Evolutionary conservation across 2,329 filamentous ascomycete species (phyloP).

Genomic region (Epichloe sibirici): DNA sequence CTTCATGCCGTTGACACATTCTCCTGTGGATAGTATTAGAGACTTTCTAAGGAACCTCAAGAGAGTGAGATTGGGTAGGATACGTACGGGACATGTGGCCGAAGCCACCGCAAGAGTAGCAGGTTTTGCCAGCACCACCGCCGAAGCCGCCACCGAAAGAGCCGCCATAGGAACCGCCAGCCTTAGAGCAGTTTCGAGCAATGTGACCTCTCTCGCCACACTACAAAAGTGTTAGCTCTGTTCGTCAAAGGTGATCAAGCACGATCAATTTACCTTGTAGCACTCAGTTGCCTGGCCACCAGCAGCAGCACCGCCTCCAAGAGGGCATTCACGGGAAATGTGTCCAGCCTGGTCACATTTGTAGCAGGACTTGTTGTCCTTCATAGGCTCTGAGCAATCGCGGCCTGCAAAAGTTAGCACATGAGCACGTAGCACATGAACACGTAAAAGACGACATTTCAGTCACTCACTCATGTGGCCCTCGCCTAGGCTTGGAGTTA

Average conservation of each 20-base stretch:
- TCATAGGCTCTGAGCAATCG: conserved; percentile 80
- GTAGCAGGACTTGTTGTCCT: conserved; percentile 73
- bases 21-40: conserved; percentile 36
- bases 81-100: conserved; percentile 82
- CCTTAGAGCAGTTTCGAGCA: conserved; percentile 75
- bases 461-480: conserved; percentile 63
- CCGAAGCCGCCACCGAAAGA: conserved; percentile 26
- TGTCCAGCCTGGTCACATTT: conserved; percentile 75
- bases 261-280: conserved; percentile 55
- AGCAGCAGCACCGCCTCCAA: conserved; percentile 36
- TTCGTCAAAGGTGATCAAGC: too few species aligned
- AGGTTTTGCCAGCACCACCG: conserved; percentile 60
- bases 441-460: neutral
- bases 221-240: conserved; percentile 23
- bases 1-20: conserved; percentile 98
- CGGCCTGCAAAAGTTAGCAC: conserved; percentile 45
- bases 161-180: conserved; percentile 34
- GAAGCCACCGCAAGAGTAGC: conserved; percentile 95
- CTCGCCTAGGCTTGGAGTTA: conserved; percentile 31
- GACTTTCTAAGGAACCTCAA: too few species aligned
- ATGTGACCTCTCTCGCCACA: conserved; percentile 96
- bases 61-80: too few species aligned
- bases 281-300: conserved; percentile 54
- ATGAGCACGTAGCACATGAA: neutral
- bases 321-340: conserved; percentile 78